Evolutionary conservation across 208 protist species (phyloP).

Genomic region (Crithidia thermophila): DNA sequence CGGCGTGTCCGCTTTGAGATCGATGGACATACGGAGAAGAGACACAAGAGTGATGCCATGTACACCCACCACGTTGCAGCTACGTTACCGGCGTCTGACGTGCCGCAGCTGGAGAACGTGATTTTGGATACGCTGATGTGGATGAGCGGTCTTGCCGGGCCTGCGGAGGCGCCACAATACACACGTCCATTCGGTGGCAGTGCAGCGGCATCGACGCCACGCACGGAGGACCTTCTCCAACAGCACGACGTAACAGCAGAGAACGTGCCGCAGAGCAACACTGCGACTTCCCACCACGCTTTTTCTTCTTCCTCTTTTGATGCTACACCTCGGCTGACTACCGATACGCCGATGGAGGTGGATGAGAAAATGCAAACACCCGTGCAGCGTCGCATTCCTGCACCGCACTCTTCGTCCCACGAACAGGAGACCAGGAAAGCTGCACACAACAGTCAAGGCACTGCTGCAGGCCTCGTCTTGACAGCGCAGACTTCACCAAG

Average conservation of each 20-base stretch:
- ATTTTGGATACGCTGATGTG: constrained; percentile 16
- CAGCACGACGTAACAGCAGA: too few relatives aligned
- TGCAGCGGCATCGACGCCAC: not conserved
- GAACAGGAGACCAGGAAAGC: not conserved
- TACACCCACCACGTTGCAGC: not conserved
- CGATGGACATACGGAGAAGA: too few relatives aligned
- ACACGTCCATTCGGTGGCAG: not conserved
- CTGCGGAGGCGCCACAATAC: not conserved
- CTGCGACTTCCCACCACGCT: too few relatives aligned
- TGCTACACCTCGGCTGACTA: too few relatives aligned
- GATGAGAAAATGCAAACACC: not conserved
- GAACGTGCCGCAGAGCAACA: too few relatives aligned
- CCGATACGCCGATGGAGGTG: not conserved
- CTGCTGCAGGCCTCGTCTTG: constrained; percentile 2
- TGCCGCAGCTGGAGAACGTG: not conserved
- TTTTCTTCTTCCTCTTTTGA: too few relatives aligned
- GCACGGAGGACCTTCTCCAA: not conserved
- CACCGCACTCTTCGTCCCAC: not conserved
- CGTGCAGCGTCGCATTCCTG: constrained; percentile 4
- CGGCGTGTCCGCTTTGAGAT: too few relatives aligned
- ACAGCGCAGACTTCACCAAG: not conserved
- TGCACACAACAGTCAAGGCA: not conserved
- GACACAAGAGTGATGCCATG: too few relatives aligned
- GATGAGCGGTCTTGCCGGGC: constrained; percentile 4
- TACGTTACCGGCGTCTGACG: not conserved